Evolutionary conservation across 2,329 filamentous ascomycete genomes (phyloP).

Genomic region (Huntiella moniliformis): DNA sequence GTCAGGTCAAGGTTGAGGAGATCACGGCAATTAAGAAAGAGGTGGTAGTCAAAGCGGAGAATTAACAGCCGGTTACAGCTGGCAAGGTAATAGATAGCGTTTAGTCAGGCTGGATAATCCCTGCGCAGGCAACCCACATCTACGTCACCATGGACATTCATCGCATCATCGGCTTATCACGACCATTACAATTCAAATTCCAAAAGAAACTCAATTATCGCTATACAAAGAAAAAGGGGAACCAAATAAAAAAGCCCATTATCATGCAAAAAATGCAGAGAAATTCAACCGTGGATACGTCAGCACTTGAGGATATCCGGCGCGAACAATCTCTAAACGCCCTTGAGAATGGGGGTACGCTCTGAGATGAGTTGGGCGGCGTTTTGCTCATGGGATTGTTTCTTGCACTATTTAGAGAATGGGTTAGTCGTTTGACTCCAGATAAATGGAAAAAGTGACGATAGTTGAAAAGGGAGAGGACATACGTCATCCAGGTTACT

Average conservation of each 20-base stretch:
- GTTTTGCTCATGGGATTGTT: constrained; percentile 88
- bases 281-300: no score
- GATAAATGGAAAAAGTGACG: constrained; percentile 13
- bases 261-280: background rate
- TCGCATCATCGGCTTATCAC: background rate
- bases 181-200: background rate
- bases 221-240: background rate
- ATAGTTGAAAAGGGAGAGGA: constrained; percentile 11
- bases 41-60: background rate
- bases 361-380: constrained; percentile 81
- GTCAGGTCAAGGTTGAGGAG: constrained; percentile 8
- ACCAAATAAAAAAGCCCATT: background rate
- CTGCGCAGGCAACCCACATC: no score
- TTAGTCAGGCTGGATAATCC: no score
- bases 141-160: background rate
- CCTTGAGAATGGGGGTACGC: constrained; percentile 84
- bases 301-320: no score
- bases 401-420: constrained; percentile 55
- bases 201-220: background rate
- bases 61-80: no score
- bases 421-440: background rate
- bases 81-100: no score
- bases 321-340: constrained; percentile 37
- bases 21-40: background rate
- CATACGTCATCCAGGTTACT: constrained; percentile 72